Evolutionary conservation across 768 basidiomycete genomes (phyloP).

Genomic region (Pholiota conissans): DNA sequence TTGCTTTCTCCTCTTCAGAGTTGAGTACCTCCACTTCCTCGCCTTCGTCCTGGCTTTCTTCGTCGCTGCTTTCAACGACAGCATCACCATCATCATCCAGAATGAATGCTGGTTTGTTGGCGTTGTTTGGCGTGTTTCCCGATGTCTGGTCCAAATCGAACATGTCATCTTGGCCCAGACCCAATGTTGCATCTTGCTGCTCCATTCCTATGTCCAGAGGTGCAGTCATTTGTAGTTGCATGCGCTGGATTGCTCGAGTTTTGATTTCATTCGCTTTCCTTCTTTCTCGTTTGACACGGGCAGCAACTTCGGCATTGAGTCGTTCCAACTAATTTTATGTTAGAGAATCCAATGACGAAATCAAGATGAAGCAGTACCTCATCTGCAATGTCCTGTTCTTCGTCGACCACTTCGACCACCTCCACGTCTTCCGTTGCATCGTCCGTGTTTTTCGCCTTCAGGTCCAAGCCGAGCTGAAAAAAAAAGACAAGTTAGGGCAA

Average conservation of each 20-base stretch:
- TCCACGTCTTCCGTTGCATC: constrained; percentile 76
- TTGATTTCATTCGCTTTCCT: constrained; percentile 88
- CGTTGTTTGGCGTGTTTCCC: constrained; percentile 32
- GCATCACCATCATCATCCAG: constrained; percentile 42
- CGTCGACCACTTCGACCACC: constrained; percentile 69
- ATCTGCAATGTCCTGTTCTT: constrained; percentile 85
- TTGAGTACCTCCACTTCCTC: constrained; percentile 42
- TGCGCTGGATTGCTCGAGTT: constrained; percentile 83
- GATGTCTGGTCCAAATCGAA: constrained; percentile 80
- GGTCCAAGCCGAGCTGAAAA: constrained; percentile 77
- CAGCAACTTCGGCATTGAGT: constrained; percentile 72
- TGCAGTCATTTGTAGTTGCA: constrained; percentile 97
- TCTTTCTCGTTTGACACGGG: constrained; percentile 76
- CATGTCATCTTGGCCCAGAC: constrained; percentile 79
- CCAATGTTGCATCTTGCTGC: constrained; percentile 71
- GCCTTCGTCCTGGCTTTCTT: constrained; percentile 32
- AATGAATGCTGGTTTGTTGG: constrained; percentile 33
- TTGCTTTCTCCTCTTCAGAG: constrained; percentile 70
- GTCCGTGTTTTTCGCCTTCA: constrained; percentile 69
- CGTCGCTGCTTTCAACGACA: constrained; percentile 37
- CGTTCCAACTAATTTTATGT: constrained; percentile 67
- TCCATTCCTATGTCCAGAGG: constrained; percentile 96
- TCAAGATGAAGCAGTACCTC: constrained; percentile 54
- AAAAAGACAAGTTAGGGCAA: not conserved
- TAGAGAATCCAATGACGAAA: not conserved